Evolutionary conservation across 2,329 filamentous ascomycete species (phyloP), one percentile per base, ranked within the genome.

Genomic region (Alternaria metachromatica): DNA sequence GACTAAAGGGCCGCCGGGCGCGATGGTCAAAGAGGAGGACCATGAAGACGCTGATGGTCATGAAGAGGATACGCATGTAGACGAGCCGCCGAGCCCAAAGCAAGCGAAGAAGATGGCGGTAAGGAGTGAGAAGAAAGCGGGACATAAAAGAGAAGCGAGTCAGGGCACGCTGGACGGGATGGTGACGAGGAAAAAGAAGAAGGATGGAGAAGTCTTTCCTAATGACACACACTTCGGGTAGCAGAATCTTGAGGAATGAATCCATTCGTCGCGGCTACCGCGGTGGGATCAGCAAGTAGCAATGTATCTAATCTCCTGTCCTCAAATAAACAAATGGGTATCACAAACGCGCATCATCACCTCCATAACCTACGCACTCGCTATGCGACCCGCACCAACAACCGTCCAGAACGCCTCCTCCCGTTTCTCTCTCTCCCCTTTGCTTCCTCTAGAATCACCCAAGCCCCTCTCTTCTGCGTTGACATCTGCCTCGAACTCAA

Each of bases 351-450:
- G 63, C 54, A 85, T 65, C 4, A 78, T 80, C 70, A 84, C 82
- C 49, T 76, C 78, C 8, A 25, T 7, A 20, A 23, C 30, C 30
- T 62, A 62, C 10, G 60, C 23, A 48, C 58, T 59, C 25, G 73
- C 87, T 74, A 98, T 96, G 73, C 89, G 89, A 10, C 96, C 96
- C 62, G 96, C 87, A 4, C 95, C 95, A 37, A 98, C 84, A 20
- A 97, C 94, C 82, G 92, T 94, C 96, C 96, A 99, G 81, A 97
- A 98, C 59, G 94, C 94, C 80, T 98, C 82, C 78, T 98, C 96
- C 75, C 92, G 88, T 83, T 90, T 95, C 81, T 89, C 84, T 89
- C 94, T 82, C 55, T 87, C 48, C 87, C 88, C 78, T 86, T 89
- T 70, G 86, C 87, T 76, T 80, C 73, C 75, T 80, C 2, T 81